A percentile compares a stretch with the other conserved stretches of the same genome.
phyloP scores from a whole-genome alignment of 164 flowering plant species.

The Cinnamomum chago region DNA sequence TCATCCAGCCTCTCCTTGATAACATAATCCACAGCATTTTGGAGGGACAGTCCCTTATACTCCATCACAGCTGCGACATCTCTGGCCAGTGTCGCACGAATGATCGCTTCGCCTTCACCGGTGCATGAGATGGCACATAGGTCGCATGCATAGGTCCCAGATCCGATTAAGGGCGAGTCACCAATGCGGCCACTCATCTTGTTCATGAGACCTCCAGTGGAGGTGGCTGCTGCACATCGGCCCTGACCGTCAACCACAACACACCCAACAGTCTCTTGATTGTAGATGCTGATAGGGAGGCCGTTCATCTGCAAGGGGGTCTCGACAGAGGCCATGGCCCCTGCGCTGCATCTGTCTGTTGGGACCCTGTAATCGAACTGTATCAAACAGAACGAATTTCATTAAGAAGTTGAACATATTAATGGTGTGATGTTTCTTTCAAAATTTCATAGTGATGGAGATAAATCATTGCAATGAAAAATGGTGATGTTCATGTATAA shows the following conservation, averaged over 20 bases:
- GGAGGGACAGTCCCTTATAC: constrained; percentile 70
- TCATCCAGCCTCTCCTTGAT: constrained; percentile 67
- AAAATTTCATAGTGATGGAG: no score
- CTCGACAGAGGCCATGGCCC: constrained; percentile 28
- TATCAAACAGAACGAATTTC: no score
- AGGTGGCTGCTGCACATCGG: constrained; percentile 88
- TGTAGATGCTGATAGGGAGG: constrained; percentile 64
- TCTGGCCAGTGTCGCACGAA: constrained; percentile 75
- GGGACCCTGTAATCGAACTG: constrained; percentile 94
- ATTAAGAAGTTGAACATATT: no score
- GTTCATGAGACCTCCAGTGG: constrained; percentile 94
- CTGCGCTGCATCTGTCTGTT: constrained; percentile 42
- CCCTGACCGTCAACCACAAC: constrained; percentile 85
- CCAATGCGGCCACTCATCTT: constrained; percentile 88
- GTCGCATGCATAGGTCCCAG: constrained; percentile 84
- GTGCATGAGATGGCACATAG: constrained; percentile 91
- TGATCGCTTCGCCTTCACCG: constrained; percentile 92
- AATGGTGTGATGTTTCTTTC: no score
- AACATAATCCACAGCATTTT: constrained; percentile 80
- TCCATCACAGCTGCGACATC: constrained; percentile 97
- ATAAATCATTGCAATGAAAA: no score
- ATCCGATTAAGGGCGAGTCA: constrained; percentile 86
- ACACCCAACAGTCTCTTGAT: constrained; percentile 94
- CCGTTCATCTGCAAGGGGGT: constrained; percentile 66
- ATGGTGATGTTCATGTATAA: no score